Evolutionary conservation across 768 basidiomycete species (phyloP), one percentile per base, ranked within the genome.

Genomic region (Panellus pusillus): DNA sequence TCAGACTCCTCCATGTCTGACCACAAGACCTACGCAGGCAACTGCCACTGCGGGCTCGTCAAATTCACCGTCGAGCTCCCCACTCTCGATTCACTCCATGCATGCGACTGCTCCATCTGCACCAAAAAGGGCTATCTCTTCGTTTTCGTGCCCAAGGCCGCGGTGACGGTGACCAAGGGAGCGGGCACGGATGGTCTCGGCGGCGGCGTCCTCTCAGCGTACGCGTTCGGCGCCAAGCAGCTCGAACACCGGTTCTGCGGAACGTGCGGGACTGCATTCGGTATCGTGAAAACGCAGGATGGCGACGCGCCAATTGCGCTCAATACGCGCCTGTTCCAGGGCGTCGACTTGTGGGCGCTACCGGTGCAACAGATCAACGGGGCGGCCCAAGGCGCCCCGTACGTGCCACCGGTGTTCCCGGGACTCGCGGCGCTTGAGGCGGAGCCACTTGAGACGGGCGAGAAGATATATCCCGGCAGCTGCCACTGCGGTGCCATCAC

Each of bases 101-200:
- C 50, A 8, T 62, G 61, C 52, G 27, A 17, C 37, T 62, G 61
- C 57, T 62, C 61, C 17, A 61, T 61, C 48, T 61, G 59, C 55
- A 57, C 52, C 44, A 61, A 61, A 40, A 61, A 61, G 40, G 57
- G 57, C 47, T 62, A 62, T 47, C 57, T 62, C 51, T 50, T 56
- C 38, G 47, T 62, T 43, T 54, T 54, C 18, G 50, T 50, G 7
- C 31, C 27, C 44, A 50, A 54, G 29, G 50, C 55, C 39, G 35
- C 52, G 8, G 8, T 61, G 8, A 55, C 49, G 8, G 36, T 57
- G 31, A 58, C 50, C 9, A 61, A 61, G 32, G 52, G 51, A 47
- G 59, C 38, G 4, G 59, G 59, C n/a, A 38, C 47, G 8, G 59
- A 61, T 37, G 55, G 55, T 6, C 51, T 61, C 20, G 59, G 59